Base-by-base conservation (phyloP, 2,329 filamentous ascomycete species). In the Juglanconis sp. region DNA sequence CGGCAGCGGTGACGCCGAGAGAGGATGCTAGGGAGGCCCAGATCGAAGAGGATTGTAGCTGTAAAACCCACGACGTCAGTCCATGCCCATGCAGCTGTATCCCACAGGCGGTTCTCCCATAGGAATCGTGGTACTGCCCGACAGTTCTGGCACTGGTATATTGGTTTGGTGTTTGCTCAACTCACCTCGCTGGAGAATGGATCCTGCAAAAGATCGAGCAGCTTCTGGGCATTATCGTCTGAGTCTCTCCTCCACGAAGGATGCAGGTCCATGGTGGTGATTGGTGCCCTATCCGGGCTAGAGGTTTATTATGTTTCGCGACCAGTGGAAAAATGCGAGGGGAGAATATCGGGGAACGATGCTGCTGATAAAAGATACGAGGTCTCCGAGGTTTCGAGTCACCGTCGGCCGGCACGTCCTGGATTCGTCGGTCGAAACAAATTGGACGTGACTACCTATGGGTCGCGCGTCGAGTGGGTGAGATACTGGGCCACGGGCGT, bases 11-110 rank as follows among this genome's bases (percentile, higher is more conserved):
- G 70, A 95, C 79, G 58, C 86, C 89, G 49, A 97, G 71, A 3
- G 94, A 96, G 30, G 90, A 92, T 65, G 81, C 90, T 49, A 98
- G 77, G 53, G 93, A 92, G 61, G 91, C 89, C 75, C 88, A 87
- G 62, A 97, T 81, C 48, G 92, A 89, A 60, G 83, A 76, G 70
- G 78, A 69, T 68, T 75, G 73, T 44, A 81, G 72, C 79, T 81
- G 64, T 32, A 34, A 34, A 38, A 38, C 7, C 17, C 46, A 48
- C 4, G 15, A 17, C 9, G 48, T 57, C 47, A 51, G 48, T 36
- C 10, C 10, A 48, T 35, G 17, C 15, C 4, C 8, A 24, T 24
- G 24, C 24, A 24, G 24, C 24, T 24, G 24, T 24, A 24, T 24
- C 24, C 24, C 24, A 24, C 24, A 24, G 24, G 24, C 24, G 24